Conservation (phyloP, 139 green algal genomes). For the Yamagishiella unicocca region DNA sequence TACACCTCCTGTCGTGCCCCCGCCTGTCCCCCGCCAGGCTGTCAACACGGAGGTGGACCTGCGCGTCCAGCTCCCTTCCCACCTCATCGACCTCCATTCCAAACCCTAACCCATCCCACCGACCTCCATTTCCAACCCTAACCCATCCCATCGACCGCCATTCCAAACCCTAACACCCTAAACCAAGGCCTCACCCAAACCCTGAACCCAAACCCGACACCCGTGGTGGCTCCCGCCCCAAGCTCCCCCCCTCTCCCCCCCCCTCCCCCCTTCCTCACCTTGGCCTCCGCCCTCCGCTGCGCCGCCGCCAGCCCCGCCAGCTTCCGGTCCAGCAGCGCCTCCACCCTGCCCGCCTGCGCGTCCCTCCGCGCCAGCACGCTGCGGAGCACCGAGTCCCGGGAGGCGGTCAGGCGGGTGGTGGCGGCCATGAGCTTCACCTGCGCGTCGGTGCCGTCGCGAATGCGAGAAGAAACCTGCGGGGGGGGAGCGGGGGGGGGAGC, state of each 20-base stretch:
- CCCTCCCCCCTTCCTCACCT: neutral
- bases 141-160: too few relatives aligned
- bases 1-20: too few relatives aligned
- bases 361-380: neutral
- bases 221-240: neutral
- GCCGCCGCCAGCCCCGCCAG: constrained; percentile 11
- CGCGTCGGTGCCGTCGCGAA: constrained; percentile 4
- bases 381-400: constrained; percentile 2
- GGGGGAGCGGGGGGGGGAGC: neutral
- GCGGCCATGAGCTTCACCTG: constrained; percentile 15
- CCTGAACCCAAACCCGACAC: neutral
- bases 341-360: neutral
- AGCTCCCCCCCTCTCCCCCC: neutral
- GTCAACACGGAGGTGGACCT: too few relatives aligned
- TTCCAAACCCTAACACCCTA: neutral
- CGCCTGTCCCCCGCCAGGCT: too few relatives aligned
- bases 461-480: neutral
- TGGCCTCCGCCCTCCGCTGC: neutral
- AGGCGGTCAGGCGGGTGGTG: constrained; percentile 12
- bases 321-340: neutral
- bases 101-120: too few relatives aligned
- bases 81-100: too few relatives aligned
- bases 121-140: too few relatives aligned
- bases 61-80: too few relatives aligned
- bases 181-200: neutral